Evolutionary conservation across 306 rosid genomes (phyloP).

Genomic region (Chamaecrista fasciculata): DNA sequence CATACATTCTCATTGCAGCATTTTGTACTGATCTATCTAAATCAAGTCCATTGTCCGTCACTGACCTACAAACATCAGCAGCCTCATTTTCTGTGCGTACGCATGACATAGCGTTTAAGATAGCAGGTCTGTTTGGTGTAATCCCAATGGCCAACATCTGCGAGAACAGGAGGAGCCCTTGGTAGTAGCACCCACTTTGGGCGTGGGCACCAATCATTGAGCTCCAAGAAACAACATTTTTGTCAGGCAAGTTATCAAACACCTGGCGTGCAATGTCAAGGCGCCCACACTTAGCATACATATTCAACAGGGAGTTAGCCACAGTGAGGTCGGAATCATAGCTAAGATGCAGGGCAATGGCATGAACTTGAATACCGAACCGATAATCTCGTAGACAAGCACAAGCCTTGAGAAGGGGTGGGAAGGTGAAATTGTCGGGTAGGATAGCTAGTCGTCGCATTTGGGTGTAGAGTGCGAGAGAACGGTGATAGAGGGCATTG

Average conservation of each 20-base stretch:
- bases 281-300: constrained; percentile 43
- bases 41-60: constrained; percentile 23
- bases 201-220: constrained; percentile 40
- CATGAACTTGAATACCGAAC: constrained; percentile 32
- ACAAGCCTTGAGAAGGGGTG: constrained; percentile 45
- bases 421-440: constrained; percentile 44
- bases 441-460: constrained; percentile 28
- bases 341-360: constrained; percentile 20
- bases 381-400: constrained; percentile 12
- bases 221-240: constrained; percentile 46
- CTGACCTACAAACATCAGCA: constrained; percentile 17
- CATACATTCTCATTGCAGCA: constrained; percentile 48
- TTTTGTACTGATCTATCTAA: constrained; percentile 33
- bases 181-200: constrained; percentile 23
- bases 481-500: constrained; percentile 25
- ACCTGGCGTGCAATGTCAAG: constrained; percentile 27
- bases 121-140: constrained; percentile 33
- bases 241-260: constrained; percentile 36
- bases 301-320: constrained; percentile 33
- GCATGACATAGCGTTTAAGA: constrained; percentile 45
- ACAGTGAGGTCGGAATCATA: constrained; percentile 34
- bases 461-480: constrained; percentile 30
- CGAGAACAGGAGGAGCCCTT: constrained; percentile 28
- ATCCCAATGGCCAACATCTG: constrained; percentile 33
- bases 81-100: constrained; percentile 36